Evolutionary conservation across 2,329 filamentous ascomycete species (phyloP).

Genomic region (Colletotrichum sp.): DNA sequence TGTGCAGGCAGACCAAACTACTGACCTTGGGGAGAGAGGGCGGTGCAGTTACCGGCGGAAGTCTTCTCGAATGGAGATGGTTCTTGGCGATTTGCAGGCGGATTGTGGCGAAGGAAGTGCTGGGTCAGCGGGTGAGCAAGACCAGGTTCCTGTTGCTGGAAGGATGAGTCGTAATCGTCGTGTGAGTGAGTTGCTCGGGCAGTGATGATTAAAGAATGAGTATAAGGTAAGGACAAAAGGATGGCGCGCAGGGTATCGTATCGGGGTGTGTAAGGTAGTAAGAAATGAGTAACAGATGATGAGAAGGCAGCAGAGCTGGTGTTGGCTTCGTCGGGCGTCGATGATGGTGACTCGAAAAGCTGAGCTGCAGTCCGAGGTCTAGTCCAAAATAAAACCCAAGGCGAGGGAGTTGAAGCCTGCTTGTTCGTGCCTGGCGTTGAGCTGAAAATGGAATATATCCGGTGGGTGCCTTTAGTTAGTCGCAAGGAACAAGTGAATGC

Average conservation of each 20-base stretch:
- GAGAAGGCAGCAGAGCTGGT: not conserved
- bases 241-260: slow-evolving; percentile 6
- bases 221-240: slow-evolving; percentile 6
- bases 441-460: slow-evolving; percentile 6
- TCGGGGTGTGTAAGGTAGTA: not conserved
- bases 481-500: slow-evolving; percentile 59
- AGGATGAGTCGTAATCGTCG: slow-evolving; percentile 17
- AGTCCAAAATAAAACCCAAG: not conserved
- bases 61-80: not conserved
- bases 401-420: slow-evolving; percentile 10
- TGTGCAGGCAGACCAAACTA: not conserved
- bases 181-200: not conserved
- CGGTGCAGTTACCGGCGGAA: slow-evolving; percentile 9
- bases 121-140: slow-evolving; percentile 5
- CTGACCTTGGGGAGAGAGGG: slow-evolving; percentile 11
- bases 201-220: slow-evolving; percentile 16
- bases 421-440: slow-evolving; percentile 6
- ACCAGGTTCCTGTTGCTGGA: not conserved
- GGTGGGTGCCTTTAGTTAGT: slow-evolving; percentile 24
- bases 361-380: not conserved
- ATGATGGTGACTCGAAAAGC: not conserved
- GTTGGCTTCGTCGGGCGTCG: not conserved
- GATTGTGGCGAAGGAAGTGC: slow-evolving; percentile 14
- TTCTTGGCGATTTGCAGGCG: slow-evolving; percentile 5
- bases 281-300: not conserved